These are phyloP conservation scores for Beauveria sp. DNA, from an alignment of 2,329 filamentous ascomycete species.

Conservation along the genomic window DNA sequence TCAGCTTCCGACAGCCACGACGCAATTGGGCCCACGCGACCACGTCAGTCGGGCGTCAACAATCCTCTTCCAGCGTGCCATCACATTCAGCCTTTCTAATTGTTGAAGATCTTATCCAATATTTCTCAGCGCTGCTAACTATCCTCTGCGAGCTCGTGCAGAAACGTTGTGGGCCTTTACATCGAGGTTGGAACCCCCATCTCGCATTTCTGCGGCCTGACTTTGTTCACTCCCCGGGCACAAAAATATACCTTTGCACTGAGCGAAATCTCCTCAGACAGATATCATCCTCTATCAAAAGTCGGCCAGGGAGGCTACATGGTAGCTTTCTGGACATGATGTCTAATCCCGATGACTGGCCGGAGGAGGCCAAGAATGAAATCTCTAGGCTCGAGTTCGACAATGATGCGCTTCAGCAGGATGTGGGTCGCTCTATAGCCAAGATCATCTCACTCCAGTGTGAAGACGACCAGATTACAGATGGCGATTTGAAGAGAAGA, in stretches of 20 bases:
- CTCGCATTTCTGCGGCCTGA: neutral
- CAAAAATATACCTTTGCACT: neutral
- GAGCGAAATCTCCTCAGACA: neutral
- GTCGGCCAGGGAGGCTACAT: neutral
- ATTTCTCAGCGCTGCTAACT: neutral
- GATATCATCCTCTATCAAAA: neutral
- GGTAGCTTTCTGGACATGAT: neutral
- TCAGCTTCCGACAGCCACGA: neutral
- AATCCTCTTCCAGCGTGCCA: neutral
- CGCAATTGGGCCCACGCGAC: neutral
- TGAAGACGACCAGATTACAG: neutral
- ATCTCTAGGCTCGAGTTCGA: neutral
- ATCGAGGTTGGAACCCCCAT: neutral
- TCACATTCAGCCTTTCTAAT: neutral
- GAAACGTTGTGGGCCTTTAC: neutral
- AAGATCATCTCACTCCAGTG: neutral
- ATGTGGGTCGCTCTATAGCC: neutral
- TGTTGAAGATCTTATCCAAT: neutral
- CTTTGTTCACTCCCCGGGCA: neutral
- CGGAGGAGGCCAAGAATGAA: constrained; percentile 1
- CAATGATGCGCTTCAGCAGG: neutral
- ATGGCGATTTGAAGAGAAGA: neutral
- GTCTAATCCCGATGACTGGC: neutral
- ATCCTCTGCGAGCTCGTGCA: neutral
- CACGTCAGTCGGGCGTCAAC: neutral